phyloP scores from a whole-genome alignment of 257 asterid species.

The Solanum chaucha region DNA sequence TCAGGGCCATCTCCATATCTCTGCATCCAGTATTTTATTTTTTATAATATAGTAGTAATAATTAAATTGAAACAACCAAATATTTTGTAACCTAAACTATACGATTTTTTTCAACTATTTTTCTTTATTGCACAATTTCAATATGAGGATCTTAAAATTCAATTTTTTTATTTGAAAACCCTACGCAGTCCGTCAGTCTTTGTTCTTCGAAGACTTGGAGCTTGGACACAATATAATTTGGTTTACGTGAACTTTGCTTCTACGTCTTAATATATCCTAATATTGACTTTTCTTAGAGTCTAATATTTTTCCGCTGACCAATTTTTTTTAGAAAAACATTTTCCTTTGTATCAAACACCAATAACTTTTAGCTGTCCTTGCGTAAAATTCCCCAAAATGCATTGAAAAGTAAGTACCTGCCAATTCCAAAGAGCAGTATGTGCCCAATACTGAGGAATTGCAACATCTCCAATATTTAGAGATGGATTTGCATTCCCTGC shows the following conservation, averaged over 20 bases:
- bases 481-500: constrained; percentile 60
- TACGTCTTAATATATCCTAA: background rate
- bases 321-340: background rate
- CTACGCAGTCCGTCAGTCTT: background rate
- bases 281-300: background rate
- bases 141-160: background rate
- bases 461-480: constrained; percentile 42
- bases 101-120: background rate
- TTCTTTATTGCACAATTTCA: background rate
- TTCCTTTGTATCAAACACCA: background rate
- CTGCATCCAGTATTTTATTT: constrained; percentile 5
- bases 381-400: background rate
- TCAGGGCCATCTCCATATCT: constrained; percentile 45
- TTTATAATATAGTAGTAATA: background rate
- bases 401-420: constrained; percentile 26
- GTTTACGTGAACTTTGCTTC: background rate
- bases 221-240: no score
- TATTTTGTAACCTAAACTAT: background rate
- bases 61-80: background rate
- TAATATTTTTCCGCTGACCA: background rate
- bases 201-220: no score
- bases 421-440: constrained; percentile 55
- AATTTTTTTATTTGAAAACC: background rate
- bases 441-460: constrained; percentile 46
- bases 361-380: no score